Evolutionary conservation across 1,284 basidiomycete genomes (phyloP).

Genomic region (Cutaneotrichosporon sp.): DNA sequence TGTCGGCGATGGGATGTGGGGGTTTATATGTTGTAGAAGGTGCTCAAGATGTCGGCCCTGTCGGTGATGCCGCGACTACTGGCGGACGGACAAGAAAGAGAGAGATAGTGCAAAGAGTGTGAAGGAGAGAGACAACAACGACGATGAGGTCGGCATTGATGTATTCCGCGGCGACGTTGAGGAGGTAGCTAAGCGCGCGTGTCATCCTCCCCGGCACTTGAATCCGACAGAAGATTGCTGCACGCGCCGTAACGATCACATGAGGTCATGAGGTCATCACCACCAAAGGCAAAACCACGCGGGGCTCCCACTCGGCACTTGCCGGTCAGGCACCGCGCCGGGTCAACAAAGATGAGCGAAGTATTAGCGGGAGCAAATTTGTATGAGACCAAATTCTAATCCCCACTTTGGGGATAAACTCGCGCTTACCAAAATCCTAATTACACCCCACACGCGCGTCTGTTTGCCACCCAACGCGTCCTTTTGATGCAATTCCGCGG

Average conservation of each 20-base stretch:
- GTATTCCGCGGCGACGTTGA: slow-evolving; percentile 1
- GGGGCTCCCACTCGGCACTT: neutral
- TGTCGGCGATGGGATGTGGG: neutral
- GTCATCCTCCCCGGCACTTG: neutral
- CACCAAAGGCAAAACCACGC: no score
- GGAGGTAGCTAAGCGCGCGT: neutral
- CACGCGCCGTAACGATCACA: no score
- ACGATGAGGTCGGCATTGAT: neutral
- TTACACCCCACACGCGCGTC: no score
- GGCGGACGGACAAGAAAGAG: neutral
- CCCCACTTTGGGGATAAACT: neutral
- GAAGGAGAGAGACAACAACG: no score
- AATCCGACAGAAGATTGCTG: no score
- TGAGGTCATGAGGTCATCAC: no score
- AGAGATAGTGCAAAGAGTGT: slow-evolving; percentile 1
- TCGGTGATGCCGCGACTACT: neutral
- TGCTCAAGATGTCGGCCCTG: neutral
- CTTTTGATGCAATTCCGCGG: neutral
- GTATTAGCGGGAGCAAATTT: neutral
- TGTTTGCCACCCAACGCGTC: no score
- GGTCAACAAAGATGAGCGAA: no score
- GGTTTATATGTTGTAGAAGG: neutral
- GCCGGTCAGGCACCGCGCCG: neutral
- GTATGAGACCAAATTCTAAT: neutral
- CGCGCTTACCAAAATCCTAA: no score